These are phyloP conservation scores for Debaryomyces sp. DNA, from an alignment of 1,139 yeast genomes.

Conservation along the genomic window DNA sequence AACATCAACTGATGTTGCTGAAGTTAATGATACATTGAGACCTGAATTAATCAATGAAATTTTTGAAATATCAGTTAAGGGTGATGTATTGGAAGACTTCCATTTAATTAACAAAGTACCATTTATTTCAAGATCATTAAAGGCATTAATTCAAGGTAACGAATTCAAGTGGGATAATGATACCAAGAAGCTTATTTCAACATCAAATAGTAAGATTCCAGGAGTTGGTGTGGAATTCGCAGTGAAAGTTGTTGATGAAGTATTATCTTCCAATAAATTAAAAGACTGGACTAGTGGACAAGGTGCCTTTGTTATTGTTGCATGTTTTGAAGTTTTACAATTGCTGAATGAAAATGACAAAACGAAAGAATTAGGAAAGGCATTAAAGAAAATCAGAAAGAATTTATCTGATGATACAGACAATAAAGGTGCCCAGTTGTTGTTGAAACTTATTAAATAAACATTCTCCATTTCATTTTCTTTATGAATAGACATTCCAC, in stretches of 20 bases:
- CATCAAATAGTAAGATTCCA: conserved; percentile 45
- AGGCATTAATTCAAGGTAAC: conserved; percentile 76
- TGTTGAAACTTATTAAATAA: conserved; percentile 42
- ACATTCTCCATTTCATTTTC: conserved; percentile 3
- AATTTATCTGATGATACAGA: conserved; percentile 49
- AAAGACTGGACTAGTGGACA: conserved; percentile 74
- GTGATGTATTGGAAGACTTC: conserved; percentile 68
- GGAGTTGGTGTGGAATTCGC: conserved; percentile 71
- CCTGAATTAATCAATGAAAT: conserved; percentile 56
- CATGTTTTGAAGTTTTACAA: conserved; percentile 59
- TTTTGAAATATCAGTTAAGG: conserved; percentile 58
- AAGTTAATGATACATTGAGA: conserved; percentile 48
- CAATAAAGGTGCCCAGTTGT: conserved; percentile 81
- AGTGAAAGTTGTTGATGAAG: conserved; percentile 50
- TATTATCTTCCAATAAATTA: conserved; percentile 47
- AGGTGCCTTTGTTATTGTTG: conserved; percentile 81
- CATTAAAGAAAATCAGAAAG: conserved; percentile 56
- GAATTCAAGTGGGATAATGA: conserved; percentile 64
- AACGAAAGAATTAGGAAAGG: conserved; percentile 51
- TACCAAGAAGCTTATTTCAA: conserved; percentile 52
- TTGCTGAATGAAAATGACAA: conserved; percentile 31
- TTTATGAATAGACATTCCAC: neutral
- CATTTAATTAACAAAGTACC: conserved; percentile 71
- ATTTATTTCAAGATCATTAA: conserved; percentile 74
- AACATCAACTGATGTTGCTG: conserved; percentile 49